Conservation (phyloP, 1,284 basidiomycete genomes). For the Ganoderma resinaceum region DNA sequence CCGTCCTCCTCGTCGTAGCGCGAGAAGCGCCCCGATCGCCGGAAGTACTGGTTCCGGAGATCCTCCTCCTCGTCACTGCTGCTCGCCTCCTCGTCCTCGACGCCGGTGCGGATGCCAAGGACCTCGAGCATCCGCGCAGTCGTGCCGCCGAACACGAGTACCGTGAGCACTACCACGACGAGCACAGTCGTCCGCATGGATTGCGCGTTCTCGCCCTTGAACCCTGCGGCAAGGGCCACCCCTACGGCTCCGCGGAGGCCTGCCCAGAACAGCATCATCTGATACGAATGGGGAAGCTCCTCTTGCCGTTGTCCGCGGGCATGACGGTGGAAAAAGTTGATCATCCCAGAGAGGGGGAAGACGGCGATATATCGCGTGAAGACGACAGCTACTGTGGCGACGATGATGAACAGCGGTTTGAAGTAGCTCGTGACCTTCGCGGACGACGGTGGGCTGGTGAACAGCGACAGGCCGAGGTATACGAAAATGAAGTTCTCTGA, state of each 20-base stretch:
- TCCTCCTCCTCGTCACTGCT: conserved; percentile 83
- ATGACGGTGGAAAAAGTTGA: conserved; percentile 90
- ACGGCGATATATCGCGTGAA: conserved; percentile 96
- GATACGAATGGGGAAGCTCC: conserved; percentile 93
- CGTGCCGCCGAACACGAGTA: conserved; percentile 95
- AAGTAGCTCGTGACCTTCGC: conserved; percentile 86
- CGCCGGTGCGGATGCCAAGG: conserved; percentile 94
- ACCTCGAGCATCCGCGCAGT: conserved; percentile 97
- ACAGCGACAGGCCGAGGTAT: conserved; percentile 95
- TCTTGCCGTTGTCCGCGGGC: conserved; percentile 86
- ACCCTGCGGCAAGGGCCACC: conserved; percentile 95
- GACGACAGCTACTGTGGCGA: conserved; percentile 89
- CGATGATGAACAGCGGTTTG: conserved; percentile 94
- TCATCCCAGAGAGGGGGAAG: conserved; percentile 94
- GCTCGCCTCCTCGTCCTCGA: conserved; percentile 89
- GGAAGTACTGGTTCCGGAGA: conserved; percentile 36
- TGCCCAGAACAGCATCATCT: conserved; percentile 99
- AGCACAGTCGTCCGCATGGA: conserved; percentile 94
- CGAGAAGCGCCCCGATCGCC: conserved; percentile 45
- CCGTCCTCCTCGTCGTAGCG: conserved; percentile 57
- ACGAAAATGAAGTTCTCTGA: conserved; percentile 99
- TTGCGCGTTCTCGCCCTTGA: conserved; percentile 91
- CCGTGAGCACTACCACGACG: conserved; percentile 95
- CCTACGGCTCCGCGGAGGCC: conserved; percentile 96
- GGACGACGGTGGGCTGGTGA: conserved; percentile 79